A percentile compares a stretch with the other conserved stretches of the same genome.
These are phyloP conservation scores for Theileria parva DNA, from an alignment of 169 alveolate species.

Conservation along the genomic window DNA sequence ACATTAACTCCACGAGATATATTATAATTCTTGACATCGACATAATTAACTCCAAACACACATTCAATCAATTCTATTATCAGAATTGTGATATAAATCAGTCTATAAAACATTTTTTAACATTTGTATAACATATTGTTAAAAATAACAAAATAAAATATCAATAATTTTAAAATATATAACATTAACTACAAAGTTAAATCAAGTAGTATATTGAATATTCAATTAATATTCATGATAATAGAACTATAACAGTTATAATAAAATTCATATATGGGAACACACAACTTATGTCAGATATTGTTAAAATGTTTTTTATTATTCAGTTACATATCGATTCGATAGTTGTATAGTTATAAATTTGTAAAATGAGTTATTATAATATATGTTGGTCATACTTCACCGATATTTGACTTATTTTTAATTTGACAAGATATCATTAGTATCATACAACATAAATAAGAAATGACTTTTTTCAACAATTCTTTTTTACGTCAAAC, in stretches of 20 bases:
- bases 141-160: too few relatives aligned
- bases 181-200: background rate
- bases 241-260: too few relatives aligned
- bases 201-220: background rate
- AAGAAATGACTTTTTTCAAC: too few relatives aligned
- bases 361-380: too few relatives aligned
- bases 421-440: background rate
- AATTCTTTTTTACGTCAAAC: background rate
- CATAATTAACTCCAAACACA: background rate
- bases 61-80: background rate
- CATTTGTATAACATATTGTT: too few relatives aligned
- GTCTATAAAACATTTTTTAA: too few relatives aligned
- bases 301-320: background rate
- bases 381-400: too few relatives aligned
- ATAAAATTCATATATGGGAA: too few relatives aligned
- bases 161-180: too few relatives aligned
- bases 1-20: constrained; percentile 4
- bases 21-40: background rate
- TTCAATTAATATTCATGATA: background rate
- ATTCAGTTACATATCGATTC: background rate
- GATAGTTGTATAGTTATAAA: too few relatives aligned
- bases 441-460: too few relatives aligned
- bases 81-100: background rate
- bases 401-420: background rate
- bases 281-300: background rate